Evolutionary conservation across 2,329 filamentous ascomycete genomes (phyloP), one percentile per base, ranked within the genome.

Genomic region (Diaporthe nobilis): DNA sequence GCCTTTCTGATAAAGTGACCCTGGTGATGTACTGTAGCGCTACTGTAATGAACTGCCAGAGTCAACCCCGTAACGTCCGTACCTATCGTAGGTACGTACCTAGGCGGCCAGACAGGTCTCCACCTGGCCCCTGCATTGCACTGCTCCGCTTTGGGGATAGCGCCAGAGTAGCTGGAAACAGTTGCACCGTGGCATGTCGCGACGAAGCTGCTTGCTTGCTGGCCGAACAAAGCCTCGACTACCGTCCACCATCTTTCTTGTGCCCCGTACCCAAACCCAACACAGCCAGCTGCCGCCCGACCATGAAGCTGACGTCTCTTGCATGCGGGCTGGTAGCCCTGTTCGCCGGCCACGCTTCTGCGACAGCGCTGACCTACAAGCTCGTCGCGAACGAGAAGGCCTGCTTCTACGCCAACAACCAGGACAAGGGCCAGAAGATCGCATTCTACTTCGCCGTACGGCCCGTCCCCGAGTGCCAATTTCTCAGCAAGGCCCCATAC

Each of bases 371-470:
- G 82, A 99, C 97, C 65, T 99, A 98, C 89, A 95, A 96, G 86
- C 90, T 99, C 63, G 87, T 90, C 71, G 94, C 97, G 70, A 94
- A 97, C 87, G 97, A 98, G 89, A 95, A 94, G 86, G 95, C 97
- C 77, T 99, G 97, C 88, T 99, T 99, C 91, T 98, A 94, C 85
- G 91, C 94, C 75, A 88, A 92, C 79, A 93, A 96, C 73, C 92
- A 95, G 78, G 91, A 94, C 83, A 90, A 91, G 83, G 93, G 93
- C 80, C 92, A 94, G 81, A 99, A 99, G 91, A 89, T 99, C 80
- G 96, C 97, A 68, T 99, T 99, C 84, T 99, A 99, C 88, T 99
- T 99, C 86, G 97, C 97, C 77, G 97, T 99, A 88, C 79, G 93
- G 51, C n/a, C 17, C 12, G 8, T 20, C 25, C 73, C 44, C 31